Percentiles rank a stretch among this genome's conserved stretches.
phyloP scores from a whole-genome alignment of 306 rosid species.

The Citrullus amarus region DNA sequence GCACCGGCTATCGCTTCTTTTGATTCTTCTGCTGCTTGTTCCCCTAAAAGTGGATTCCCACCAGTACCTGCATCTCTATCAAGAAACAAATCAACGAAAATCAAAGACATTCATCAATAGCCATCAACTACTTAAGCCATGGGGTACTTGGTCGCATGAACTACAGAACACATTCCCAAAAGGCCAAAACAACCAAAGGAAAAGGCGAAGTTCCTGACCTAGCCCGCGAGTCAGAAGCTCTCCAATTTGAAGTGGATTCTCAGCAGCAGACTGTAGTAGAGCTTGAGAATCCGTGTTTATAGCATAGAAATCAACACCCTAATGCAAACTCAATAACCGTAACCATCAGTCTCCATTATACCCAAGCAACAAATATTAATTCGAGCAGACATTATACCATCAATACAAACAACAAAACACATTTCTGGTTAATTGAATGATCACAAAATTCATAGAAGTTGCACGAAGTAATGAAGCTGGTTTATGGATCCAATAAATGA shows the following conservation, averaged over 20 bases:
- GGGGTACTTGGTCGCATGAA: neutral
- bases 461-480: neutral
- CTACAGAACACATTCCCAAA: neutral
- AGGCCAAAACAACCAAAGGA: neutral
- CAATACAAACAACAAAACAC: neutral
- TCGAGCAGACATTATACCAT: neutral
- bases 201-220: slow-evolving; percentile 48
- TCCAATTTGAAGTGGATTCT: slow-evolving; percentile 87
- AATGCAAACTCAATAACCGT: slow-evolving; percentile 19
- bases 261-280: slow-evolving; percentile 67
- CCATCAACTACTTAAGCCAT: neutral
- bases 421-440: neutral
- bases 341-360: slow-evolving; percentile 17
- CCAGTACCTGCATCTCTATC: slow-evolving; percentile 86
- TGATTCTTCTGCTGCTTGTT: slow-evolving; percentile 98
- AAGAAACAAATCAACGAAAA: slow-evolving; percentile 7
- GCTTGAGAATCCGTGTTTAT: slow-evolving; percentile 98
- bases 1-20: slow-evolving; percentile 76
- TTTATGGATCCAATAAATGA: neutral
- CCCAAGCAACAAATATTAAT: neutral
- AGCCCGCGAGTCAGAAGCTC: slow-evolving; percentile 96
- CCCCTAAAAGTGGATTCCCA: slow-evolving; percentile 96
- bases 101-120: neutral
- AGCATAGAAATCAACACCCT: slow-evolving; percentile 97
- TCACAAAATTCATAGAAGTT: neutral